These are phyloP conservation scores for Ogataea ramenticola DNA, from an alignment of 805 yeast genomes.

Conservation along the genomic window DNA sequence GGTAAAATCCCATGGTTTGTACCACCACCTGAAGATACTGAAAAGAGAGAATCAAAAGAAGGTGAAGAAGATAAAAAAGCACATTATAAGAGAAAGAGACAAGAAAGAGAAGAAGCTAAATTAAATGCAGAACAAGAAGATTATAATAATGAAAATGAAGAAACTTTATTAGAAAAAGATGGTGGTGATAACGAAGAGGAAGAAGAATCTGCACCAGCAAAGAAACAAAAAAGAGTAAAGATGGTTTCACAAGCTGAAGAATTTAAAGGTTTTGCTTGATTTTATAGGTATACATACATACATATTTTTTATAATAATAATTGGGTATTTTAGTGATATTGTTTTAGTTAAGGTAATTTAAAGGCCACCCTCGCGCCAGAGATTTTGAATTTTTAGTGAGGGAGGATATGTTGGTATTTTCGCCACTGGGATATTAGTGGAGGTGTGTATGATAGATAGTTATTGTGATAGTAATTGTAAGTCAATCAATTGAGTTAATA, in stretches of 20 bases:
- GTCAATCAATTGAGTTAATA: background rate
- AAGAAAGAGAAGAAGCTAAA: constrained; percentile 36
- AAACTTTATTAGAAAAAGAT: constrained; percentile 15
- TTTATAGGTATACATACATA: background rate
- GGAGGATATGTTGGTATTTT: background rate
- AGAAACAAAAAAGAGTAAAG: constrained; percentile 15
- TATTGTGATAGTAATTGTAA: too few relatives aligned
- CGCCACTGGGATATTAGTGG: too few relatives aligned
- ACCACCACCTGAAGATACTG: constrained; percentile 77
- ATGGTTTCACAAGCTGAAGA: constrained; percentile 12
- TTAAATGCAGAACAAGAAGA: constrained; percentile 19
- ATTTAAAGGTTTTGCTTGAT: constrained; percentile 19
- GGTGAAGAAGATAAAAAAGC: constrained; percentile 54
- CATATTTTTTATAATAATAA: too few relatives aligned
- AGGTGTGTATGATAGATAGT: too few relatives aligned
- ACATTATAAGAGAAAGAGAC: constrained; percentile 44
- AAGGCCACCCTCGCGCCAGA: background rate
- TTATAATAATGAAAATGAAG: constrained; percentile 10
- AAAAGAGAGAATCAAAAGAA: constrained; percentile 50
- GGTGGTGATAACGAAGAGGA: too few relatives aligned
- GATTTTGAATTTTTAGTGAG: background rate
- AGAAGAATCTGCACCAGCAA: constrained; percentile 11
- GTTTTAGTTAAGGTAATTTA: background rate
- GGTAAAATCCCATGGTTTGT: constrained; percentile 98
- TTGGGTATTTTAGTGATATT: too few relatives aligned